Percentiles rank a stretch among this genome's conserved stretches.
Conservation (phyloP, 2,329 filamentous ascomycete genomes). For the Pseudopyricularia javanii region DNA sequence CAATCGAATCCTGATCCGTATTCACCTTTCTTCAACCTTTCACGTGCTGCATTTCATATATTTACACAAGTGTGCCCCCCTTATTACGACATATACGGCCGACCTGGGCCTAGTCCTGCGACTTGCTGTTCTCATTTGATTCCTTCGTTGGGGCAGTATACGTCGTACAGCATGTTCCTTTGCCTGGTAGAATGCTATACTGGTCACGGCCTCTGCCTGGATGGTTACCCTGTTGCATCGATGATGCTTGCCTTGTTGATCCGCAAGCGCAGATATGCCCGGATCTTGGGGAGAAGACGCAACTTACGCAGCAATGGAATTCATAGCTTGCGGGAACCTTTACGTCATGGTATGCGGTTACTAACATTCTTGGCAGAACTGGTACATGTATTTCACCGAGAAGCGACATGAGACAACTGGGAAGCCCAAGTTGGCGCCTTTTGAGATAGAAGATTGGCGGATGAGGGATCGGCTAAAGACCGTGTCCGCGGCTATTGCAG, state of each 20-base stretch:
- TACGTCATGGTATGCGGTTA: neutral
- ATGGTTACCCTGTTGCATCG: no score
- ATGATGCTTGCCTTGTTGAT: neutral
- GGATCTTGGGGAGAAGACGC: neutral
- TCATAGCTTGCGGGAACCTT: neutral
- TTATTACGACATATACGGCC: no score
- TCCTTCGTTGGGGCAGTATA: no score
- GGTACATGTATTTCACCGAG: constrained; percentile 99
- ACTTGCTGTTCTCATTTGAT: no score
- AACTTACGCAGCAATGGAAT: neutral
- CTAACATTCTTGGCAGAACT: constrained; percentile 48
- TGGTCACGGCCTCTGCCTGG: no score
- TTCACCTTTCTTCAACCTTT: neutral
- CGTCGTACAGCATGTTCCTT: no score
- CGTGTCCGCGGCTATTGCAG: constrained; percentile 83
- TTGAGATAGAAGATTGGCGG: constrained; percentile 80
- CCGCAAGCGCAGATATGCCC: neutral
- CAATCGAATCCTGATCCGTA: neutral
- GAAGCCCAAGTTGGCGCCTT: constrained; percentile 58
- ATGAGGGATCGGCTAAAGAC: constrained; percentile 96
- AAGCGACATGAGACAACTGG: constrained; percentile 94
- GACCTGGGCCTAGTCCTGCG: no score
- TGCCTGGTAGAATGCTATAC: no score
- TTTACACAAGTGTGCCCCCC: neutral
- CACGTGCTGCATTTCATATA: neutral